Conservation (phyloP, 1,284 basidiomycete species). For the Papiliotrema fonsecae region DNA sequence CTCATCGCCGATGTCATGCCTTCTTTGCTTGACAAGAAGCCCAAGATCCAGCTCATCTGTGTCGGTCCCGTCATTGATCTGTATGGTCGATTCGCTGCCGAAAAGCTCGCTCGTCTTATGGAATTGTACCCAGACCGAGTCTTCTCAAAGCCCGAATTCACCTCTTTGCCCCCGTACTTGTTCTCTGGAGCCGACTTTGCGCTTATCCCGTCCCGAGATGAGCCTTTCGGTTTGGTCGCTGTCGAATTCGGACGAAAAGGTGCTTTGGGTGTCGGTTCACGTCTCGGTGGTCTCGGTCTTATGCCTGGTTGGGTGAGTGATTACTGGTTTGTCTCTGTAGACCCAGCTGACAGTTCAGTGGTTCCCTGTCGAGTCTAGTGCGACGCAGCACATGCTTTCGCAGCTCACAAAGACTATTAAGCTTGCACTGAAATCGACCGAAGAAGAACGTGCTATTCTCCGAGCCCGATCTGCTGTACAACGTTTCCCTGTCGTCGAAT, state of each 20-base stretch:
- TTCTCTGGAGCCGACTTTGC: constrained; percentile 93
- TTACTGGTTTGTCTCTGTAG: no score
- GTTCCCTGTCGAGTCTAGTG: constrained; percentile 89
- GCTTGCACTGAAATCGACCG: constrained; percentile 79
- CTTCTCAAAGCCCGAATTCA: constrained; percentile 89
- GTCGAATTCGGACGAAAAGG: constrained; percentile 93
- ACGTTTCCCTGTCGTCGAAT: constrained; percentile 92
- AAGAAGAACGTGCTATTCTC: constrained; percentile 83
- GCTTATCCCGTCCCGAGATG: constrained; percentile 86
- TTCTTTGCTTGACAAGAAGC: constrained; percentile 74
- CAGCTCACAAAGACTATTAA: constrained; percentile 90
- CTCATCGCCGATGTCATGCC: constrained; percentile 92
- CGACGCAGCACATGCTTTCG: constrained; percentile 89
- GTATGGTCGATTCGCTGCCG: constrained; percentile 87
- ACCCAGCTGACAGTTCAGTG: constrained; percentile 55
- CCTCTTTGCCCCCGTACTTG: constrained; percentile 82
- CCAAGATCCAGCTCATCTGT: constrained; percentile 76
- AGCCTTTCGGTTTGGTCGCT: constrained; percentile 88
- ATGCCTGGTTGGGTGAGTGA: constrained; percentile 96
- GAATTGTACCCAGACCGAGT: constrained; percentile 90
- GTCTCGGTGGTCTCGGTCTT: constrained; percentile 84
- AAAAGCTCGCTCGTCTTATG: constrained; percentile 85
- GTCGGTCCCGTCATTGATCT: constrained; percentile 91
- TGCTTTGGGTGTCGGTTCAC: constrained; percentile 86
- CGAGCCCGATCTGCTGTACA: constrained; percentile 87